Percentiles rank a stretch among this genome's conserved stretches.
These are phyloP conservation scores for Kondoa subrosea DNA, from an alignment of 768 basidiomycete genomes.

Conservation along the genomic window DNA sequence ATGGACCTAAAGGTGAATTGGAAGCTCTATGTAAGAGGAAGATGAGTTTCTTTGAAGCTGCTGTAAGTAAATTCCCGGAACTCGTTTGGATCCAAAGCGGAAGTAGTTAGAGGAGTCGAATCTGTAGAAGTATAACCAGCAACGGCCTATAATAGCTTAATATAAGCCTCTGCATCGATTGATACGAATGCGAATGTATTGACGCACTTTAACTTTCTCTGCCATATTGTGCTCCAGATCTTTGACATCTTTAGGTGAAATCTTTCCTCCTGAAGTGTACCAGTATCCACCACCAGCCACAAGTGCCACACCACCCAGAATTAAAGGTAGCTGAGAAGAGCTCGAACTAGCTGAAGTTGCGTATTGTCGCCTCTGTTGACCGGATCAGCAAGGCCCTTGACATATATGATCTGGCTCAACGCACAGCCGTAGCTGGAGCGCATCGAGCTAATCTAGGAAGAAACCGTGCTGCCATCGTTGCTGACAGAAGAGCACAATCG, in stretches of 20 bases:
- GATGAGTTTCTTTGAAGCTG: conserved; percentile 79
- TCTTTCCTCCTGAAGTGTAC: conserved; percentile 1
- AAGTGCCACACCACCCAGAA: neutral
- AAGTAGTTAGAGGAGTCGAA: conserved; percentile 5
- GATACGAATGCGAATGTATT: neutral
- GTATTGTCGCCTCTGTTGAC: neutral
- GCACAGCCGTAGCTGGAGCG: neutral
- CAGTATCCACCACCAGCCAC: neutral
- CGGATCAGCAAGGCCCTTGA: too few relatives aligned
- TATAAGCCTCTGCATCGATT: too few relatives aligned
- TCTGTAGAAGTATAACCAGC: neutral
- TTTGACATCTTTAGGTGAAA: conserved; percentile 5
- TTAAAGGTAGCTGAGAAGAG: neutral
- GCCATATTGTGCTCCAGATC: neutral
- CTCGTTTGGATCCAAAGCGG: conserved; percentile 16
- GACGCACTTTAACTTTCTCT: neutral
- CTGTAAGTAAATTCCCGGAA: conserved; percentile 52
- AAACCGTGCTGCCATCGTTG: neutral
- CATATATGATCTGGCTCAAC: too few relatives aligned
- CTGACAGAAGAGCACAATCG: neutral
- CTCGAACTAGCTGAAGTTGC: neutral
- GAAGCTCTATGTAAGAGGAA: conserved; percentile 63
- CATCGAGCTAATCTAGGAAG: neutral
- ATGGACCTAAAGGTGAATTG: conserved; percentile 19
- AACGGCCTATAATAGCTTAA: too few relatives aligned